Evolutionary conservation across 805 yeast species (phyloP), one percentile per base, ranked within the genome.

Genomic region (Maudiozyma saulgeensis): DNA sequence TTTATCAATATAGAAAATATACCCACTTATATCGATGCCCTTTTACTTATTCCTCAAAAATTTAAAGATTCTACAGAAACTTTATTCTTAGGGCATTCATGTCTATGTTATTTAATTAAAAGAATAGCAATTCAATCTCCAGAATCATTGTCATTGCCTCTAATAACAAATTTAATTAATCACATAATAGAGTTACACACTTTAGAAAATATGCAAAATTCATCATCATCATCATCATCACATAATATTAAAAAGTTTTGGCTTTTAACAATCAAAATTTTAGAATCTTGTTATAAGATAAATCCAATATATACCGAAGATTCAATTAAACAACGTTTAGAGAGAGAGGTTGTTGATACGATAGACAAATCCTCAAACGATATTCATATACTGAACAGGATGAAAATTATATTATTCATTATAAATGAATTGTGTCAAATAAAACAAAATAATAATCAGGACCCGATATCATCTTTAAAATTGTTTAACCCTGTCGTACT

Each of bases 21-120:
- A 3, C 57, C 49, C 8, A 44, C 49, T 12, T 67, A 66, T 50
- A 60, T 66, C 32, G 53, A 54, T 6, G 56, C 63, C 4, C 44
- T 66, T 43, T 50, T 62, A 45, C 51, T 41, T 16, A 47, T 54
- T 2, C 46, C 48, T 2, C 12, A 23, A 19, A 28, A 43, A 12
- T 46, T 31, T 26, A 15, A 49, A 35, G 26, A 41, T 6, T 16
- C 41, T 8, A 26, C 41, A 4, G 54, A 53, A 34, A 38, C 60
- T 21, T n/a, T 54, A 4, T 19, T 50, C 1, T 51, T 64, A 15
- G 62, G 75, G 0, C 73, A 75, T 51, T 69, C 77, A 1, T 60
- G 77, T 28, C 55, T 74, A 18, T 73, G 77, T 52, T 74, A 75
- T 54, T 55, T 76, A 15, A 64, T 72, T 23, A 73, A 73, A 51